phyloP scores from a whole-genome alignment of 371 early-diverging fungal species.

The Rhizopus arrhizus region DNA sequence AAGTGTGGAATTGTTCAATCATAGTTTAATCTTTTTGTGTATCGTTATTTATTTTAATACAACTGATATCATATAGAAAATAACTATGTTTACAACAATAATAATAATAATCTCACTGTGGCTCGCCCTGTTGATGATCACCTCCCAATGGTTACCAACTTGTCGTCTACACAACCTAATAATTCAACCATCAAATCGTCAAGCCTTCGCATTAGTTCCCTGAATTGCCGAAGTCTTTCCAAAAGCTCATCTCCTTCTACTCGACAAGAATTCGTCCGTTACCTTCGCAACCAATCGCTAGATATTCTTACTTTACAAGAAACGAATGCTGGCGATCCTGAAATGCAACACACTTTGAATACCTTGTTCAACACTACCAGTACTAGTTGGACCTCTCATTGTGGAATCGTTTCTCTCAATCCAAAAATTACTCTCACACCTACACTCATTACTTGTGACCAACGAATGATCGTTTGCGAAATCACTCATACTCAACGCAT shows the following conservation, averaged over 20 bases:
- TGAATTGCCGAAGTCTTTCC: slow-evolving; percentile 12
- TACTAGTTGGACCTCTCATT: too few species aligned
- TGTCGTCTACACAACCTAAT: neutral
- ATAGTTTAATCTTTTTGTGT: too few species aligned
- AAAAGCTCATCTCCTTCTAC: neutral
- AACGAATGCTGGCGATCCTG: neutral
- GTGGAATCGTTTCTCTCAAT: slow-evolving; percentile 10
- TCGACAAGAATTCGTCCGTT: neutral
- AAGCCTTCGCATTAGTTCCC: neutral
- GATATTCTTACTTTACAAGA: slow-evolving; percentile 14
- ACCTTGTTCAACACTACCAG: slow-evolving; percentile 1
- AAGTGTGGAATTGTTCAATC: too few species aligned
- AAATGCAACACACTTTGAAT: neutral
- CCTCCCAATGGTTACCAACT: neutral
- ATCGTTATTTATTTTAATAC: too few species aligned
- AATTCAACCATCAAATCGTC: neutral
- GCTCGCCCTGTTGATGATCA: too few species aligned
- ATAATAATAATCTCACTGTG: too few species aligned
- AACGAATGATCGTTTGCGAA: neutral
- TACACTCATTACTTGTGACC: neutral
- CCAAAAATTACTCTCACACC: neutral
- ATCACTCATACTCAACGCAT: neutral
- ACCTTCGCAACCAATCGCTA: neutral
- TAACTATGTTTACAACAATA: too few species aligned
- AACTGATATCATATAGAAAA: too few species aligned